Percentiles rank a stretch among this genome's conserved stretches.
These are phyloP conservation scores for Debaryomycetaceae sp. DNA, from an alignment of 1,139 yeast species.

Conservation along the genomic window DNA sequence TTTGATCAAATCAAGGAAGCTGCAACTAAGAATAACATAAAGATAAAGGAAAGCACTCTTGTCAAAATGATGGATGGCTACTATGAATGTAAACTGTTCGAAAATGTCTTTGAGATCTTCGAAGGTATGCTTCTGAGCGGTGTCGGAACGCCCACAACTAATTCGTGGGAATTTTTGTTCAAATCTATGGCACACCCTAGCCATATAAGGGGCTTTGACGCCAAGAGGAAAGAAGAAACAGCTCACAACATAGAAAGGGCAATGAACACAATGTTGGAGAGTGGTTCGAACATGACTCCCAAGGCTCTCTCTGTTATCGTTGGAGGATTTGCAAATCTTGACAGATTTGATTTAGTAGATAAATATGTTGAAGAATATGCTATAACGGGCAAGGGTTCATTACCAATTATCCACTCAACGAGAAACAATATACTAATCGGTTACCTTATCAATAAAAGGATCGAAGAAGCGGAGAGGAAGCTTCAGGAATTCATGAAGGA, in stretches of 20 bases:
- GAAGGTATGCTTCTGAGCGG: conserved; percentile 29
- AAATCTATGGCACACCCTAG: conserved; percentile 35
- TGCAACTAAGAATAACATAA: conserved; percentile 18
- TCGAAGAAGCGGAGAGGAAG: conserved; percentile 33
- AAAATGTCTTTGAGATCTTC: conserved; percentile 33
- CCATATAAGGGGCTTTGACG: conserved; percentile 15
- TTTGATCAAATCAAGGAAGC: conserved; percentile 25
- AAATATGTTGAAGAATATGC: conserved; percentile 20
- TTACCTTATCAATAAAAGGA: conserved; percentile 24
- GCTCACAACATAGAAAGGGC: conserved; percentile 24
- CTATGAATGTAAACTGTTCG: conserved; percentile 25
- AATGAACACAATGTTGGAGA: conserved; percentile 24
- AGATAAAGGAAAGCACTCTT: conserved; percentile 29
- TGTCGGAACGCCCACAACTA: conserved; percentile 21
- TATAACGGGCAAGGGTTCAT: conserved; percentile 12
- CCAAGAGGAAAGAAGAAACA: conserved; percentile 14
- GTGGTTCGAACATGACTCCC: conserved; percentile 24
- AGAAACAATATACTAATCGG: conserved; percentile 39
- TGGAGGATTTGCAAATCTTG: conserved; percentile 36
- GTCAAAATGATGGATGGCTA: conserved; percentile 34
- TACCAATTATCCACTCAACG: conserved; percentile 27
- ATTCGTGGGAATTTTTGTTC: conserved; percentile 37
- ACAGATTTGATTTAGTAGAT: conserved; percentile 31
- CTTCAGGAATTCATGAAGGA: conserved; percentile 25
- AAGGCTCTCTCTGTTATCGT: conserved; percentile 29